A percentile compares a stretch with the other conserved stretches of the same genome.
Conservation (phyloP, 306 rosid species). For the Delonix regia region DNA sequence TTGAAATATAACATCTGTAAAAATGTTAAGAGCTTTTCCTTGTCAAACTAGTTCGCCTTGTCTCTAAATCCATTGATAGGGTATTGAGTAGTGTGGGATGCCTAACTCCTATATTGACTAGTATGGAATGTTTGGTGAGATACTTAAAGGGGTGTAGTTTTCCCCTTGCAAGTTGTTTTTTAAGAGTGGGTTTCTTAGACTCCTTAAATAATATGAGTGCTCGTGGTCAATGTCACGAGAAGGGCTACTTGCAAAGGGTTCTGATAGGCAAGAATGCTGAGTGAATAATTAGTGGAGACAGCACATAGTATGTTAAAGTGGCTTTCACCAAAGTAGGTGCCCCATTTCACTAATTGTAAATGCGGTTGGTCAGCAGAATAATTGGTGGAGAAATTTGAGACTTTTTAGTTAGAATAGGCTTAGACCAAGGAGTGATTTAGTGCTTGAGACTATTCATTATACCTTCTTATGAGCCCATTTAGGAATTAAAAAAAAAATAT, state of each 20-base stretch:
- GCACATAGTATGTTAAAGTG: not conserved
- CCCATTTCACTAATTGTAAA: not conserved
- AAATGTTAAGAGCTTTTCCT: not conserved
- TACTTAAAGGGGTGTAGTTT: too few relatives aligned
- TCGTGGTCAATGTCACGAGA: too few relatives aligned
- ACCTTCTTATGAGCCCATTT: not conserved
- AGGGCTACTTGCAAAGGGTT: too few relatives aligned
- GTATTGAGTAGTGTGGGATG: too few relatives aligned
- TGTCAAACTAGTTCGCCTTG: not conserved
- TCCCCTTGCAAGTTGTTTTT: too few relatives aligned
- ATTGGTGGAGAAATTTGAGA: not conserved
- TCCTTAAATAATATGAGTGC: too few relatives aligned
- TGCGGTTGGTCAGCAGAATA: not conserved
- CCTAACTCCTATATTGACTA: too few relatives aligned
- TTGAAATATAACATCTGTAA: not conserved
- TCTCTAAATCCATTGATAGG: too few relatives aligned
- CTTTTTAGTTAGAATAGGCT: not conserved
- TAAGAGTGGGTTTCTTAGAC: too few relatives aligned
- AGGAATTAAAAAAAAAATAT: not conserved
- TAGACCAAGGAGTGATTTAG: not conserved
- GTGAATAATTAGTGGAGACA: too few relatives aligned
- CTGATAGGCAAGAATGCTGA: too few relatives aligned
- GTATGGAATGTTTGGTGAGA: too few relatives aligned
- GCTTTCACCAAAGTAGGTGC: not conserved
- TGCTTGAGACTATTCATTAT: constrained; percentile 25